Base-by-base conservation (phyloP, 495 filamentous ascomycete species). In the Cercophora newfieldiana region DNA sequence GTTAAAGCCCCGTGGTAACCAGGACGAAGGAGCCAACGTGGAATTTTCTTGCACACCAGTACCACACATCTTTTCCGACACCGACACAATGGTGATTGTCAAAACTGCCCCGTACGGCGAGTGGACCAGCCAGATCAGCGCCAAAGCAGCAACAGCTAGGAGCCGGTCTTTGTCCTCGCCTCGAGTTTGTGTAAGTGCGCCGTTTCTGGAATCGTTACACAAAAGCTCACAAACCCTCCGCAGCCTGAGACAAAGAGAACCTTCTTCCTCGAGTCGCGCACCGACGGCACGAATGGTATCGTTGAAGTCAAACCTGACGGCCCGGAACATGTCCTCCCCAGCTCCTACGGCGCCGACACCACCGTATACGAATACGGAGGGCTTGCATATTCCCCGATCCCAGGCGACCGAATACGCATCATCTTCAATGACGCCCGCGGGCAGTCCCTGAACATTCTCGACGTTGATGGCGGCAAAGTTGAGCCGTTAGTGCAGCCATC, bases 281-380 rank as follows among this genome's bases (percentile, higher is more conserved):
- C 50, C 14, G 30, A 64, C 12, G 68, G 66, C 1, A 58, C 49
- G 14, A 74, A 67, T 63, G 72, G 68, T 14, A 82, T 85, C 29
- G 73, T 82, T 14, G 72, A 79, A 61, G 63, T 78, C 63, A 58
- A 64, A n/a, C 66, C 74, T 25, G 71, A 63, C 7, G 51, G 72
- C 59, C 29, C 29, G 16, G 67, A 68, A 33, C 80, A 84, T 59
- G 72, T 83, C 14, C 69, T 85, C 18, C 79, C 80, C 4, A 68
- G 69, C 53, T 59, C 73, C n/a, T 74, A 76, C 68, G 79, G 73
- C 66, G 82, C 78, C 0, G 66, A 69, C 16, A 79, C 73, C 14
- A 69, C 59, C 0, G 75, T 85, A 24, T 82, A 85, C 62, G 82
- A 83, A 48, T 82, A 82, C 67, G 81, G 80, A 8, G 81, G 75